Evolutionary conservation across 192 early-diverging fungal species (phyloP), one percentile per base, ranked within the genome.

Genomic region (Endogone sp.): DNA sequence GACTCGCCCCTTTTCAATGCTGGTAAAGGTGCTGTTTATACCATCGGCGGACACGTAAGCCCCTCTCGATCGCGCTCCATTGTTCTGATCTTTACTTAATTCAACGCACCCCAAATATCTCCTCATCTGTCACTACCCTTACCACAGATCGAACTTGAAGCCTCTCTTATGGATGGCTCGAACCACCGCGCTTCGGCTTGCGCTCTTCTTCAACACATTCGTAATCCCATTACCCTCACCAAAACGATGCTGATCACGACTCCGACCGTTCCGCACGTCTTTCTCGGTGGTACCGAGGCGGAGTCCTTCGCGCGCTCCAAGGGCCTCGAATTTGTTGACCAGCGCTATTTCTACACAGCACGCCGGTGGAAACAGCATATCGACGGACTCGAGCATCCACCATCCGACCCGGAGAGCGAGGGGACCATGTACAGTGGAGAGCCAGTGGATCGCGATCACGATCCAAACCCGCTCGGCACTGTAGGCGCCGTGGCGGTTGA

Each of bases 1-100:
- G 81, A 83, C 62, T 77, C 65, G 67, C 82, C 82, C n/a, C 56
- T 83, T 23, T 83, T 82, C 68, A 83, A 83, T 56, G 82, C 82
- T 25, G 82, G 82, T 27, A 75, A 75, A 62, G 81, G 81, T 23
- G 64, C 75, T 20, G 81, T 82, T 10, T 82, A 79, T 67, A 75
- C 72, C 9, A 30, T 68, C 22, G 58, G 71, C 22, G 81, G 81
- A 16, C 71, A 80, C 64, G 78, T 80, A 59, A 62, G 49, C 31
- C 20, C n/a, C 28, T 54, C 29, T 20, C 29, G 26, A 9, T 37
- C 27, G 59, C 21, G 21, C 59, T 60, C 27, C 27, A 60, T 49
- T 16, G 16, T 16, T 16, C 37, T 49, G 9, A 16, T n/a, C n/a
- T n/a, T n/a, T n/a, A n/a, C n/a, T n/a, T n/a, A n/a, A n/a, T n/a